Evolutionary conservation across 371 early-diverging fungal genomes (phyloP), one percentile per base, ranked within the genome.

Genomic region (Mucor saturninus): DNA sequence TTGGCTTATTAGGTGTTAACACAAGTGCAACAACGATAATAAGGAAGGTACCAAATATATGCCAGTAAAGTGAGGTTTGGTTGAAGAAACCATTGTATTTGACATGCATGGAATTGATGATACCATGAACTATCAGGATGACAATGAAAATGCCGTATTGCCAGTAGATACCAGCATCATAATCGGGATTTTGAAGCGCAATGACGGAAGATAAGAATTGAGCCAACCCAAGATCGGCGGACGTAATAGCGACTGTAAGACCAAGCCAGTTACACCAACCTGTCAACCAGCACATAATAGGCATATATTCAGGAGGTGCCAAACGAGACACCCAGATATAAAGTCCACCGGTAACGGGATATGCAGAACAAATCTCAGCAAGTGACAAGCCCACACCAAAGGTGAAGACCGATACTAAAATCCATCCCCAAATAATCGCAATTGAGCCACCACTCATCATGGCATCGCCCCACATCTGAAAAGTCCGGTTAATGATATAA

Each of bases 301-400:
- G 86, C 5, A 83, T 83, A 79, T 81, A 83, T 35, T 79, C 74
- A 5, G 83, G 69, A 31, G 80, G 77, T 6, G 84, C 83, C 11
- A 85, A 61, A 8, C 74, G 71, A 10, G 89, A 85, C 1, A 89
- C 82, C 86, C 86, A 89, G 60, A 84, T 86, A 43, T 76, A 80
- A 9, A 76, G 61, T n/a, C 78, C 78, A 13, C 91, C 91, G 11
- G 88, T 84, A 11, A 88, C 83, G 8, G 91, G 89, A 69, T 78
- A 87, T 2, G 91, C 85, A 2, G 86, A 86, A 58, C 89, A 89
- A 54, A 91, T 91, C 69, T 91, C 91, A 26, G 91, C 91, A 64
- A 91, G 67, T 8, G 88, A 84, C 26, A 89, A 67, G 14, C 85
- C 91, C 13, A 89, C 81, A 61, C 79, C 73, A 72, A 89, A 76